Evolutionary conservation across 1,284 basidiomycete species (phyloP).

Genomic region (Fomitopsis pinicola): DNA sequence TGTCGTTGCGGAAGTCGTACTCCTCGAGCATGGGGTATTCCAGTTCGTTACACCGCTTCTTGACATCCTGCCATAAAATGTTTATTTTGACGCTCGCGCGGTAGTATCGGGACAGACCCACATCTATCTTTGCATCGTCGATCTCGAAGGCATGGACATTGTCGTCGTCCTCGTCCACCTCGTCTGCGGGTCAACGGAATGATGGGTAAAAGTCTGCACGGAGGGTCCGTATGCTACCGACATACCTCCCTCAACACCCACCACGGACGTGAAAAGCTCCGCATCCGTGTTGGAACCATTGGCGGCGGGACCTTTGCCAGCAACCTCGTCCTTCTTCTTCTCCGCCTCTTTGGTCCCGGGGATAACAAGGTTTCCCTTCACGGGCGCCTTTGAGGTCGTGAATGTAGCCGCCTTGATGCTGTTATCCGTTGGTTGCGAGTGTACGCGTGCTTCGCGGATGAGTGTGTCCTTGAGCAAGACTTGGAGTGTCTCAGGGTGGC

Average conservation of each 20-base stretch:
- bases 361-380: slow-evolving; percentile 77
- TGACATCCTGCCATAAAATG: slow-evolving; percentile 63
- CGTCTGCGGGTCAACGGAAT: slow-evolving; percentile 50
- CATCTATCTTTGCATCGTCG: slow-evolving; percentile 87
- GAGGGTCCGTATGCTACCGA: not conserved
- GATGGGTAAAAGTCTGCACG: not conserved
- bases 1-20: slow-evolving; percentile 97
- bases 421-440: slow-evolving; percentile 56
- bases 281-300: slow-evolving; percentile 46
- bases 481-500: slow-evolving; percentile 88
- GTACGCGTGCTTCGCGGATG: slow-evolving; percentile 79
- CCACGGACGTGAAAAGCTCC: slow-evolving; percentile 85
- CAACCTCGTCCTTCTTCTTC: slow-evolving; percentile 58
- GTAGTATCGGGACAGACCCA: slow-evolving; percentile 29
- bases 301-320: slow-evolving; percentile 28
- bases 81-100: not conserved
- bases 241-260: slow-evolving; percentile 85
- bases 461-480: slow-evolving; percentile 79
- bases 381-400: slow-evolving; percentile 79
- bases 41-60: slow-evolving; percentile 90
- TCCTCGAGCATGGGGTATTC: slow-evolving; percentile 97
- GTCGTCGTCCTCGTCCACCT: slow-evolving; percentile 95
- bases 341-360: slow-evolving; percentile 77
- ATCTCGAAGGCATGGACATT: slow-evolving; percentile 96
- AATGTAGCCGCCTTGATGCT: slow-evolving; percentile 77